Base-by-base conservation (phyloP, 768 basidiomycete species). In the Suillus plorans region DNA sequence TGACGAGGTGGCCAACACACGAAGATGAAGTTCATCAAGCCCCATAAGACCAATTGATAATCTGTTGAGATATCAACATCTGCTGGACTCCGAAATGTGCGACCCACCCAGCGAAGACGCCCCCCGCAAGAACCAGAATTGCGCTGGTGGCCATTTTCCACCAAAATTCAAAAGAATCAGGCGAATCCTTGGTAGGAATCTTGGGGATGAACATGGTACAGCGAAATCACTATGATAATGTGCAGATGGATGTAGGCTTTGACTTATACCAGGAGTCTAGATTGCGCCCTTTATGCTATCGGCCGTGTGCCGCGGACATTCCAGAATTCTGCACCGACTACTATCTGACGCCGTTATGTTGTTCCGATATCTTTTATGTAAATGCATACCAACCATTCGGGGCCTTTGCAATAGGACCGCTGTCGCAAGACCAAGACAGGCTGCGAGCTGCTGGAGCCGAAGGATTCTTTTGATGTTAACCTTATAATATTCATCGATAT, bases 41-140 rank as follows among this genome's bases (percentile, higher is more conserved):
- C 95, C 95, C 95, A 97, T 97, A 31, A 97, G 81, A 1, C 94
- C 95, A 39, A 97, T 86, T 0, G 95, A 96, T 62, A 97, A 79
- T 4, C 94, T 95, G 1, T 5, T 5, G n/a, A 74, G 16, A 58
- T 61, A 0, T 28, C 31, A 14, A 28, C 44, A 18, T 50, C 39
- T 37, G 34, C 28, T 39, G 14, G 20, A 47, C 10, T 42, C 7
- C n/a, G n/a, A n/a, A 7, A 22, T 22, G 5, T 50, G 49, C 25
- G 20, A 79, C 86, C 60, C 64, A 92, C 95, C 96, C 96, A 14
- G 96, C 92, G 73, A 99, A 97, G 5, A 95, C 89, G 57, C 96
- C 96, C 2, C 96, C 96, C 0, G 86, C 79, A 1, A 99, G 77
- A 10, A 99, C 94, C 25, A 99, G 82, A 3, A 78, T 72, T 6